Evolutionary conservation across 176 grass and related monocot genomes (phyloP).

Genomic region (Musa troglodytarum): DNA sequence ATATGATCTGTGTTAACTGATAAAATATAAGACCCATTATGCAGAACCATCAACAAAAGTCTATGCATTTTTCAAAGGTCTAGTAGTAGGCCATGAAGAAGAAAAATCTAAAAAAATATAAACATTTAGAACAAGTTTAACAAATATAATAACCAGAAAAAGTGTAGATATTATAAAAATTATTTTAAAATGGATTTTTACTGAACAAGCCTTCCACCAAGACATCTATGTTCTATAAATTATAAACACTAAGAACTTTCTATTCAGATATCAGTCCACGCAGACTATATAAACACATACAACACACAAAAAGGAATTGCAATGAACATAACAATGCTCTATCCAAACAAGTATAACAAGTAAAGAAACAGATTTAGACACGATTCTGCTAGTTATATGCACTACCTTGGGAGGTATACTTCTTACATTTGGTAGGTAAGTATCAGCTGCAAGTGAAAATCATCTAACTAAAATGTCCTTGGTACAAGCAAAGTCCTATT

Average conservation of each 20-base stretch:
- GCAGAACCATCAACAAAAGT: slow-evolving; percentile 13
- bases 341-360: no score
- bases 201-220: no score
- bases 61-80: slow-evolving; percentile 14
- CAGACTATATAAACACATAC: not conserved
- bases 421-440: not conserved
- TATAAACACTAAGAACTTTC: no score
- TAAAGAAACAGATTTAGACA: no score
- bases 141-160: not conserved
- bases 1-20: slow-evolving; percentile 26
- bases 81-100: slow-evolving; percentile 5
- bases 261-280: no score
- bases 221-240: no score
- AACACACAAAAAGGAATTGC: not conserved
- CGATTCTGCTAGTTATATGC: no score
- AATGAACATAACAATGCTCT: not conserved
- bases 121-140: not conserved
- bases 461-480: not conserved
- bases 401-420: no score
- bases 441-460: not conserved
- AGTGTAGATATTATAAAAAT: not conserved
- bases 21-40: slow-evolving; percentile 21
- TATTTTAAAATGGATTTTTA: not conserved
- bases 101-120: not conserved
- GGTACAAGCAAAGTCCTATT: not conserved